Evolutionary conservation across 2,329 filamentous ascomycete genomes (phyloP).

Genomic region (Apiospora hydei): DNA sequence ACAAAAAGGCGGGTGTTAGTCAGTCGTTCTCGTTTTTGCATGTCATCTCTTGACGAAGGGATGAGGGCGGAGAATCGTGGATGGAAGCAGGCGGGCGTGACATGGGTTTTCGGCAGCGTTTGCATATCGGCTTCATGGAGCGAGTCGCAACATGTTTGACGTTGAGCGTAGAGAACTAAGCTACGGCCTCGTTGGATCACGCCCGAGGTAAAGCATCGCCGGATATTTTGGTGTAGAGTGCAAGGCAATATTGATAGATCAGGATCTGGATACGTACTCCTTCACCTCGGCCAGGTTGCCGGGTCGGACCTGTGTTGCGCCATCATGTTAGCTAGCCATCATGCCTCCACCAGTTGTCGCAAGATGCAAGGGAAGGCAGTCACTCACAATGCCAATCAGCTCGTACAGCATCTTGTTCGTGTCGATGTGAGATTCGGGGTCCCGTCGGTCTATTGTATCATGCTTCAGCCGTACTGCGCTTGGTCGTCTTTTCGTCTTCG

Average conservation of each 20-base stretch:
- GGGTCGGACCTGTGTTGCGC: constrained; percentile 76
- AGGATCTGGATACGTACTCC: constrained; percentile 71
- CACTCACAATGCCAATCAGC: constrained; percentile 88
- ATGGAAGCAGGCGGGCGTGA: background rate
- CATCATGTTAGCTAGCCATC: background rate
- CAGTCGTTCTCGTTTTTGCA: background rate
- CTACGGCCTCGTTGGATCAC: background rate
- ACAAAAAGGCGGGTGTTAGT: background rate
- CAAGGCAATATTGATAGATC: background rate
- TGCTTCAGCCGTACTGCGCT: background rate
- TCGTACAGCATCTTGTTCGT: constrained; percentile 84
- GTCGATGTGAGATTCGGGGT: too few relatives aligned
- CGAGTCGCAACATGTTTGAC: background rate
- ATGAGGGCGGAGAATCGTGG: background rate
- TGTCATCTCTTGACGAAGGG: background rate
- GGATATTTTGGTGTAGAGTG: background rate
- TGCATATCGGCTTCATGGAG: background rate
- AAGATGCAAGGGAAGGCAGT: background rate
- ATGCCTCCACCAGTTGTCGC: constrained; percentile 1
- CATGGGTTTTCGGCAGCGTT: background rate
- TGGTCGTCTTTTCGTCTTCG: background rate
- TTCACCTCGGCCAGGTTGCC: constrained; percentile 91
- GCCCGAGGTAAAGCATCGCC: background rate
- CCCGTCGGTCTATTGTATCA: background rate
- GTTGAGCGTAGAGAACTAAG: background rate